Percentiles rank a stretch among this genome's conserved stretches.
phyloP scores from a whole-genome alignment of 208 protist genomes.

The Herpetomonas tarakana region DNA sequence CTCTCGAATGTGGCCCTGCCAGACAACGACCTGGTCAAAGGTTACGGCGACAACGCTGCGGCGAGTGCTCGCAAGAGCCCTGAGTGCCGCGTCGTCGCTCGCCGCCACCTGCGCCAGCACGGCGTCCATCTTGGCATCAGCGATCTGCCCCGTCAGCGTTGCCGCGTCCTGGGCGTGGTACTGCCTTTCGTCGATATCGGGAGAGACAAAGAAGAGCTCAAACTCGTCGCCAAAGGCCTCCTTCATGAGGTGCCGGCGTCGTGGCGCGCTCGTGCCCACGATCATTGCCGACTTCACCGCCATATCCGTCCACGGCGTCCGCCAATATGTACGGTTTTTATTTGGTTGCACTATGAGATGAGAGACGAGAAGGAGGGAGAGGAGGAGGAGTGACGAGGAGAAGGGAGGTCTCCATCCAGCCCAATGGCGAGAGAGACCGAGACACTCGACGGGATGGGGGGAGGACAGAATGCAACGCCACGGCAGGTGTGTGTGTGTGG shows the following conservation, averaged over 20 bases:
- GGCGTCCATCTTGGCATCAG: conserved; percentile 34
- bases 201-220: conserved; percentile 49
- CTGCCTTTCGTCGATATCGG: conserved; percentile 84
- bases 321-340: neutral
- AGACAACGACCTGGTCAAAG: conserved; percentile 87
- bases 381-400: neutral
- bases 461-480: too few species aligned
- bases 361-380: neutral
- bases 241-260: conserved; percentile 32
- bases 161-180: conserved; percentile 45
- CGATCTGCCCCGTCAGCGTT: conserved; percentile 45
- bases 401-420: too few species aligned
- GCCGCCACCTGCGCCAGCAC: conserved; percentile 12
- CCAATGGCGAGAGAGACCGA: too few species aligned
- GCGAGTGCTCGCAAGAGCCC: conserved; percentile 3
- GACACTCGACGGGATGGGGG: too few species aligned
- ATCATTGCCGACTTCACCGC: conserved; percentile 49
- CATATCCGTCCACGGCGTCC: too few species aligned
- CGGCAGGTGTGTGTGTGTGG: too few species aligned
- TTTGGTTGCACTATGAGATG: neutral
- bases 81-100: conserved; percentile 7
- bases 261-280: conserved; percentile 66
- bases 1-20: conserved; percentile 72
- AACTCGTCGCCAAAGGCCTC: conserved; percentile 37
- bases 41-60: conserved; percentile 53